Base-by-base conservation (phyloP, 345 rosid species). In the Alliaria petiolata region DNA sequence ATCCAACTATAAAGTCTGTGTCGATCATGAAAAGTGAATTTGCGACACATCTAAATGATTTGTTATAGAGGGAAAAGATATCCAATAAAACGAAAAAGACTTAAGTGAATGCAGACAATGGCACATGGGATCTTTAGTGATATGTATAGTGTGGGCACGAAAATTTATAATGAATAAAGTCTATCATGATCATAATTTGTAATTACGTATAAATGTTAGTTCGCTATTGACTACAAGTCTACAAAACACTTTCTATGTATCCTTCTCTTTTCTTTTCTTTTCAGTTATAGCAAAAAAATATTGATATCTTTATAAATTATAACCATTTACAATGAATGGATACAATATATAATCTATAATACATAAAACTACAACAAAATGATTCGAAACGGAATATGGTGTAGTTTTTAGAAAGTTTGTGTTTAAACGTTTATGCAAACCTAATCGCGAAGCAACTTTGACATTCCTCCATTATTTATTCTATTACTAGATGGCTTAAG, bases 51-150 rank as follows among this genome's bases (percentile, higher is more conserved):
- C 47, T 42, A 34, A 31, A 71, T 6, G 38, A 17, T 17, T 38
- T 6, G 51, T 71, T 71, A n/a, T 33, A 12, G 38, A 19, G 13
- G 20, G 30, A 52, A 62, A 71, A 42, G 14, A 65, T 39, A 40
- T 17, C 35, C 65, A 57, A 36, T 73, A 17, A 65, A 49, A 57
- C 65, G 70, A 34, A 64, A 73, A 65, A 74, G 78, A 35, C 33
- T n/a, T 39, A 5, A 39, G 51, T 65, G 62, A 74, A 67, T 67
- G 73, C 52, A 60, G 73, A 75, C 78, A 75, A 60, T 14, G 36
- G 74, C 74, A 75, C 79, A 68, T 75, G 74, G 79, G 74, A 68
- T 33, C 57, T 44, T 75, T 51, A 62, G 69, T 68, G 69, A 75
- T 53, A 39, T 74, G 62, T 56, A n/a, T 64, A 45, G 51, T 65